Base-by-base conservation (phyloP, 2,329 filamentous ascomycete genomes). In the Fusarium graminum region DNA sequence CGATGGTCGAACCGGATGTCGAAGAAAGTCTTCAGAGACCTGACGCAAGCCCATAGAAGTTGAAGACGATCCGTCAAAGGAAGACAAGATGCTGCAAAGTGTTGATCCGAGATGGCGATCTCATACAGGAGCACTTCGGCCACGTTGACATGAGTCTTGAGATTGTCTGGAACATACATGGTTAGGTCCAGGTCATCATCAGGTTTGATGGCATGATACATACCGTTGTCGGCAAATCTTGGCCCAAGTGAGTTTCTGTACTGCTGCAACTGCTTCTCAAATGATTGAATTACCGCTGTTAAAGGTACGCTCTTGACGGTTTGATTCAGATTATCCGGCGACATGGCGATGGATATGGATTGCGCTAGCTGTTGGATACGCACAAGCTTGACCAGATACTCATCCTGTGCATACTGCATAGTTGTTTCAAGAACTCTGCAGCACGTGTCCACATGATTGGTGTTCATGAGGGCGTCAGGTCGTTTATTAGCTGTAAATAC, bases 101-200 rank as follows among this genome's bases (percentile, higher is more conserved):
- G 72, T 25, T 73, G 65, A 4, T 83, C 81, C 6, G 79, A 78
- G 28, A 85, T 73, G 58, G 77, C 80, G 36, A 82, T 73, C 62
- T 84, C 83, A 63, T 81, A 82, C 17, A 85, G 74, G 6, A 85
- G 77, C 10, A 82, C 75, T 63, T 84, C 79, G 22, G 80, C 80
- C 13, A 84, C 76, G 61, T 77, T 72, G 10, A 82, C 41, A 63
- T 85, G 82, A 12, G 78, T 77, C 26, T 74, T 74, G 8, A 85
- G 69, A 1, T 77, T 72, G 4, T 75, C 81, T 83, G 40, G 6
- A 32, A 32, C 7, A 17, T 25, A 16, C 4, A 17, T 28, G 19
- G 47, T 72, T 14, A 72, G 63, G 8, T 19, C 22, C 4, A 39
- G 25, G 22, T 28, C 49, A n/a, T 6, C 11, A 14, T 12, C 7